phyloP scores from a whole-genome alignment of 2,329 filamentous ascomycete genomes.

The Trichoderma citrinoviride region DNA sequence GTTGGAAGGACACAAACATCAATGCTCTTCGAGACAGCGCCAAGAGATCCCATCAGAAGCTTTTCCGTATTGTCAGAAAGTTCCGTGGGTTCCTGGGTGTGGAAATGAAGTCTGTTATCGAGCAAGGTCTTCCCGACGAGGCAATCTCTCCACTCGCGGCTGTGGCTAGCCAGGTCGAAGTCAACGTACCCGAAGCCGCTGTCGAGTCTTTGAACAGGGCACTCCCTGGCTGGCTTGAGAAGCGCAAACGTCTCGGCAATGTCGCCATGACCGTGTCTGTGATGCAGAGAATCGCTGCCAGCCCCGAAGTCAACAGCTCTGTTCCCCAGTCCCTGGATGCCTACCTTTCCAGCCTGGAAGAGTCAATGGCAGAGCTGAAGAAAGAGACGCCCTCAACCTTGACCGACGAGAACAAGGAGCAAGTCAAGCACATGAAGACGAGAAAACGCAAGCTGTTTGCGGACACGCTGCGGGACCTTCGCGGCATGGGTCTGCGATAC shows the following conservation, averaged over 20 bases:
- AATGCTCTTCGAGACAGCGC: constrained; percentile 85
- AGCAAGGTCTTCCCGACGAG: constrained; percentile 58
- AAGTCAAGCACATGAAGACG: constrained; percentile 84
- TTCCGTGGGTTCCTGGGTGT: constrained; percentile 78
- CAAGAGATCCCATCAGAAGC: constrained; percentile 82
- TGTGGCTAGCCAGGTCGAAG: not conserved
- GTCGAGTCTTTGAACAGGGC: constrained; percentile 27
- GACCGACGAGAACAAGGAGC: constrained; percentile 80
- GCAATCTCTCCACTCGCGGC: constrained; percentile 25
- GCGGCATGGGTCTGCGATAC: constrained; percentile 84
- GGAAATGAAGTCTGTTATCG: constrained; percentile 65
- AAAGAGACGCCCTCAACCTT: constrained; percentile 79
- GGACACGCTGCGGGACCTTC: constrained; percentile 77
- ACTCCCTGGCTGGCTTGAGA: constrained; percentile 40
- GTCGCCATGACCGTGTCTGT: constrained; percentile 66
- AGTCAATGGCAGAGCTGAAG: constrained; percentile 69
- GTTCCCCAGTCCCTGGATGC: constrained; percentile 59
- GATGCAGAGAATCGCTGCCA: constrained; percentile 64
- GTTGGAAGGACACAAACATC: constrained; percentile 98
- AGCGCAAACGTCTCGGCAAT: constrained; percentile 68
- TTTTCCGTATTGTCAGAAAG: constrained; percentile 88
- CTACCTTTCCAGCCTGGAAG: constrained; percentile 67
- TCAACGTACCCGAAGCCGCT: constrained; percentile 22
- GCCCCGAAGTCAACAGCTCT: constrained; percentile 52
- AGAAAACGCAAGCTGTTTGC: constrained; percentile 88